These are phyloP conservation scores for Phialophora tarda DNA, from an alignment of 2,329 filamentous ascomycete genomes.

Conservation along the genomic window DNA sequence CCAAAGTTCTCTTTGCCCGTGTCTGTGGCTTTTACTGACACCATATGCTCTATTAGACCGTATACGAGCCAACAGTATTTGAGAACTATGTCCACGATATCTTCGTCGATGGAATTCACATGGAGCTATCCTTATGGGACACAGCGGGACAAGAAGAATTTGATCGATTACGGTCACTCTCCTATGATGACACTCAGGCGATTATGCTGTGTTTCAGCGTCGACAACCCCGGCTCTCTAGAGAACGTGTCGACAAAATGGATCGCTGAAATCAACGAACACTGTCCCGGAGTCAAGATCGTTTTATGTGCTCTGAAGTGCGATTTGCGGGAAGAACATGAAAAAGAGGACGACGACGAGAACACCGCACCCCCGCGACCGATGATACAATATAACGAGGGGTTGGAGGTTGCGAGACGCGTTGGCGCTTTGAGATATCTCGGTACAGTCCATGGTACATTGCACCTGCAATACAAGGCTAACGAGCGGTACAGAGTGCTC, in stretches of 20 bases:
- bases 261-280: conserved; percentile 97
- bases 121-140: conserved; percentile 97
- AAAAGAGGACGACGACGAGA: conserved; percentile 65
- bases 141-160: conserved; percentile 99
- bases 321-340: conserved; percentile 84
- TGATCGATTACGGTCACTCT: conserved; percentile 90
- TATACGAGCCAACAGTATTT: conserved; percentile 46
- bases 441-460: conserved; percentile 53
- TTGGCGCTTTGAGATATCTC: conserved; percentile 90
- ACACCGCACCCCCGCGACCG: conserved; percentile 47
- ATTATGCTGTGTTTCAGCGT: conserved; percentile 99
- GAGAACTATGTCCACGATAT: conserved; percentile 99
- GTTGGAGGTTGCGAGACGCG: conserved; percentile 85
- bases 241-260: conserved; percentile 99
- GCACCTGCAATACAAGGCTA: neutral
- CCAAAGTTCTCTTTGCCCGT: neutral
- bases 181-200: conserved; percentile 96
- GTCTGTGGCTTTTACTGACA: conserved; percentile 72
- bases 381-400: conserved; percentile 88
- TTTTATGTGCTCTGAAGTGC: conserved; percentile 95
- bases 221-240: conserved; percentile 92
- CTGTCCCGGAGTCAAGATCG: conserved; percentile 91
- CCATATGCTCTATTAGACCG: conserved; percentile 58
- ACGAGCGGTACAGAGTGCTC: conserved; percentile 77
- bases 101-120: conserved; percentile 95